These are phyloP conservation scores for Magnolia kwangsiensis DNA, from an alignment of 164 flowering plant genomes.

Conservation along the genomic window DNA sequence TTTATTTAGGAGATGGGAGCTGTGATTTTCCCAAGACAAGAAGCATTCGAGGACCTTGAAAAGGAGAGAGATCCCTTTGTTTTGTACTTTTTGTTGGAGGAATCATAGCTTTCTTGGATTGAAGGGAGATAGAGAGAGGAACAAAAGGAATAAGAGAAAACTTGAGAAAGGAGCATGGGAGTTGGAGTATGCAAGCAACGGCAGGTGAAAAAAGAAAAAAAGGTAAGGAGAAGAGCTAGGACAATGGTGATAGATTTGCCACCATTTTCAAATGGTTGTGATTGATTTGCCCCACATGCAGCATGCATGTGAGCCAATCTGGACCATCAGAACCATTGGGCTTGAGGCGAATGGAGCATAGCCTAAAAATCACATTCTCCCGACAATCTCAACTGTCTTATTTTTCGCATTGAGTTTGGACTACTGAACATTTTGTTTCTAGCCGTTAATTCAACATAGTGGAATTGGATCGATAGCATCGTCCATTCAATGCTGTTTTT, in stretches of 20 bases:
- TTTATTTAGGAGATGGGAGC: conserved; percentile 5
- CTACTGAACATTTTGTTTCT: too few relatives aligned
- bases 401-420: too few relatives aligned
- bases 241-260: not conserved
- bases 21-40: conserved; percentile 17
- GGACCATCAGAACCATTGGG: not conserved
- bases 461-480: too few relatives aligned
- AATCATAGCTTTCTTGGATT: conserved; percentile 56
- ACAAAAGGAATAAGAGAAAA: conserved; percentile 31
- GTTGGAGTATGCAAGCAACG: conserved; percentile 54
- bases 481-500: too few relatives aligned
- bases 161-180: conserved; percentile 47
- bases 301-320: not conserved
- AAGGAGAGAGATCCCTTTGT: conserved; percentile 27
- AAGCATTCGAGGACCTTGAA: conserved; percentile 23
- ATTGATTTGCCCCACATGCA: not conserved
- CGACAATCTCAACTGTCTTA: too few relatives aligned
- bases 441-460: too few relatives aligned
- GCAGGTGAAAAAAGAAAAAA: conserved; percentile 48
- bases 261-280: not conserved
- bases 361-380: too few relatives aligned
- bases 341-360: too few relatives aligned
- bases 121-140: conserved; percentile 23
- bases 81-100: conserved; percentile 21
- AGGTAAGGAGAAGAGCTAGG: conserved; percentile 9